Percentiles rank a stretch among this genome's conserved stretches.
Conservation (phyloP, 306 rosid species). For the apple (Malus domestica) region DNA sequence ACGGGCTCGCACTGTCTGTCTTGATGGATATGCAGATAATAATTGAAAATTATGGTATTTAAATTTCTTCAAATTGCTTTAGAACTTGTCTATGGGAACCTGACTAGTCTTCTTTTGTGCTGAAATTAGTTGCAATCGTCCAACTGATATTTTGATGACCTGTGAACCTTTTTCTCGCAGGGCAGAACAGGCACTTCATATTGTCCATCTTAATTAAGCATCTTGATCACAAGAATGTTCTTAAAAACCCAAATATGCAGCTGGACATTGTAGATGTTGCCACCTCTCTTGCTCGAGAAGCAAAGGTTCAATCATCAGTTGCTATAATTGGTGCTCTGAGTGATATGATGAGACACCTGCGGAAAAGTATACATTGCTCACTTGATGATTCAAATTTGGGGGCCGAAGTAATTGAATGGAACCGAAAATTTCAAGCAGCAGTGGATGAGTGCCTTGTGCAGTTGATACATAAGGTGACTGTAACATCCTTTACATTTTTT, state of each 20-base stretch:
- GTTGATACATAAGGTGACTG: constrained; percentile 17
- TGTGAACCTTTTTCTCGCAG: not conserved
- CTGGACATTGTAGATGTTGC: constrained; percentile 21
- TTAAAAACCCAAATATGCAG: constrained; percentile 19
- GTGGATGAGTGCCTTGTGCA: constrained; percentile 26
- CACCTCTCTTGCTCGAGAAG: constrained; percentile 16
- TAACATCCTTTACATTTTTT: not conserved
- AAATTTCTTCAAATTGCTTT: constrained; percentile 17
- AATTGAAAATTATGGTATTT: constrained; percentile 50
- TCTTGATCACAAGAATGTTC: constrained; percentile 29
- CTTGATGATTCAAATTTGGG: constrained; percentile 28
- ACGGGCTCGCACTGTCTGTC: constrained; percentile 56
- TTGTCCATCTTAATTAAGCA: constrained; percentile 25
- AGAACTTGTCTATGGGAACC: not conserved
- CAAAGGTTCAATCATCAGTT: constrained; percentile 21
- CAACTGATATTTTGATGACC: not conserved
- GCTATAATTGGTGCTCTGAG: constrained; percentile 54
- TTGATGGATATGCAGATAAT: constrained; percentile 52
- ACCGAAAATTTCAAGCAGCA: constrained; percentile 11
- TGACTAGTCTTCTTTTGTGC: constrained; percentile 7
- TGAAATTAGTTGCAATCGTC: not conserved
- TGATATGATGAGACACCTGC: constrained; percentile 23
- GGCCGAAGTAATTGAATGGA: constrained; percentile 18
- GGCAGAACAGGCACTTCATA: constrained; percentile 19
- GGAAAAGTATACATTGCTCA: constrained; percentile 25